phyloP scores from a whole-genome alignment of 116 monocot genomes.

The Phalaenopsis hybrid region DNA sequence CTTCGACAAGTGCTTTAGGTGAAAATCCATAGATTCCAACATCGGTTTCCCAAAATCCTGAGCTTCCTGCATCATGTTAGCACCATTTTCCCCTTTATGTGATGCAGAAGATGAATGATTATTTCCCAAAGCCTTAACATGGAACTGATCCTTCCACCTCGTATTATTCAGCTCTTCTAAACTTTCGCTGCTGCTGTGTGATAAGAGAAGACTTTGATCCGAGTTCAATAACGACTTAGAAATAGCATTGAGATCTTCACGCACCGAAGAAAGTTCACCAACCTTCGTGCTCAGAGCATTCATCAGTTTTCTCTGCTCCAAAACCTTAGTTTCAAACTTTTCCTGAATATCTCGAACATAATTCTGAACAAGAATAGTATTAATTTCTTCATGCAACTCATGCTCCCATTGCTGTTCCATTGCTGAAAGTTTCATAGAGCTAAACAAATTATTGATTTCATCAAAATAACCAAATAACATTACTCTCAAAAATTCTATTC shows the following conservation, averaged over 20 bases:
- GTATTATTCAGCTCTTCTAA: constrained; percentile 35
- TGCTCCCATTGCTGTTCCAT: constrained; percentile 42
- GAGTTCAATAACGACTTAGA: constrained; percentile 39
- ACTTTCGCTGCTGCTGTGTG: constrained; percentile 30
- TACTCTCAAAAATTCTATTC: constrained; percentile 30
- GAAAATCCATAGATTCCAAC: constrained; percentile 29
- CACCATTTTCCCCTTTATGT: constrained; percentile 29
- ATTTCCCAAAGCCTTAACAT: constrained; percentile 31
- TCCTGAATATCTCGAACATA: constrained; percentile 34
- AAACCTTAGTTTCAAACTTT: constrained; percentile 43
- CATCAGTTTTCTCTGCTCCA: constrained; percentile 30
- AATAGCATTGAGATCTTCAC: constrained; percentile 55
- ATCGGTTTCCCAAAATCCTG: constrained; percentile 19
- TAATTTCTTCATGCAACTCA: constrained; percentile 57
- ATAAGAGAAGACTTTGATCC: constrained; percentile 30
- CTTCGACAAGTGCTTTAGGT: constrained; percentile 43
- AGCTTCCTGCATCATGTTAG: constrained; percentile 10
- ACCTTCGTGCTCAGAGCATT: constrained; percentile 25
- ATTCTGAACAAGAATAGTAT: constrained; percentile 25
- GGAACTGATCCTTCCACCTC: constrained; percentile 45
- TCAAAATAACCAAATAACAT: constrained; percentile 25
- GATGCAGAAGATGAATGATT: constrained; percentile 14
- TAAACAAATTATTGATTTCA: constrained; percentile 20
- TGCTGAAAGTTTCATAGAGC: constrained; percentile 18
- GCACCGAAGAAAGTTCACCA: constrained; percentile 34